A percentile compares a stretch with the other conserved stretches of the same genome.
phyloP scores from a whole-genome alignment of 192 early-diverging fungal genomes.

The Kappamyces sp. region DNA sequence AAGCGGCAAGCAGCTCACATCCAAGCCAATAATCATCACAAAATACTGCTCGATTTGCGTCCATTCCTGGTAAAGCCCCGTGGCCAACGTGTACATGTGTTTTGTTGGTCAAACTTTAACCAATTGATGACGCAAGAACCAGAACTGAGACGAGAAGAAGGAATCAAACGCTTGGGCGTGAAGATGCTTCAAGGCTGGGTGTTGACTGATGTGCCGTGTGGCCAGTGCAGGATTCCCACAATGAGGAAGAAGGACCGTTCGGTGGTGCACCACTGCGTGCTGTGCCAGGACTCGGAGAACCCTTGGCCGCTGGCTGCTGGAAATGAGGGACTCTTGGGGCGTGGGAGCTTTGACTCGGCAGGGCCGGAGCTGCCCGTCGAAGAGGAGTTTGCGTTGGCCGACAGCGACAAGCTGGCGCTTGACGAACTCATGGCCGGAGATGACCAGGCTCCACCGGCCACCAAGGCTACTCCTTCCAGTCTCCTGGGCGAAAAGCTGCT shows the following conservation, averaged over 20 bases:
- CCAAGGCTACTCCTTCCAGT: neutral
- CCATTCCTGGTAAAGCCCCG: conserved; percentile 82
- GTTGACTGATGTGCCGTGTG: conserved; percentile 2
- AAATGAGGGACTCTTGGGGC: neutral
- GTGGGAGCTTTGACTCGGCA: neutral
- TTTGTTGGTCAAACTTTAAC: neutral
- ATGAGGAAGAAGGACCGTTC: neutral
- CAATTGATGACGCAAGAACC: neutral
- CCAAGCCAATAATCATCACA: conserved; percentile 92
- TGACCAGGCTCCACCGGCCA: neutral
- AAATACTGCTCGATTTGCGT: conserved; percentile 89
- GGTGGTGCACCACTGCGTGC: neutral
- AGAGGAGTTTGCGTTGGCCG: no score
- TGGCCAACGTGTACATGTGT: conserved; percentile 85
- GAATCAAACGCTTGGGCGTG: conserved; percentile 6
- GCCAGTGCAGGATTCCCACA: neutral
- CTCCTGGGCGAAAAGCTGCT: conserved; percentile 8
- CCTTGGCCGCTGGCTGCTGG: neutral
- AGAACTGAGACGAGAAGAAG: neutral
- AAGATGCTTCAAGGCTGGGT: conserved; percentile 2
- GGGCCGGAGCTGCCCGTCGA: neutral
- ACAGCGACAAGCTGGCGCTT: neutral
- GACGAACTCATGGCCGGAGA: neutral
- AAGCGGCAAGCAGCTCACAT: conserved; percentile 22
- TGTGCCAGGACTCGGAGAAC: neutral